phyloP scores from a whole-genome alignment of 495 filamentous ascomycete genomes.

The Extremus antarcticus region DNA sequence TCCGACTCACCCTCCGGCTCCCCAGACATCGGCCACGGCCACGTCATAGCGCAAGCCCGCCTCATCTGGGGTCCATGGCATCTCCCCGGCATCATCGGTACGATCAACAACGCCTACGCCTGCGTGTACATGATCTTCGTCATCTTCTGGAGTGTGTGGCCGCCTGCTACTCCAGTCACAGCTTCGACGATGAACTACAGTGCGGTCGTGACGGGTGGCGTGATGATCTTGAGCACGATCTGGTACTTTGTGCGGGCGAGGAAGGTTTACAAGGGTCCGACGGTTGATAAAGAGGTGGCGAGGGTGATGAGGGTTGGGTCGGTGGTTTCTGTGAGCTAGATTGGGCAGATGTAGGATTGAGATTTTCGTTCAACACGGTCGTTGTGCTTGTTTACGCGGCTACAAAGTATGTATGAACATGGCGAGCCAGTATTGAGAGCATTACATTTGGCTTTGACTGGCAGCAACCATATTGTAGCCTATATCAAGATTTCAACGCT shows the following conservation, averaged over 20 bases:
- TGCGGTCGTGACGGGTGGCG: conserved; percentile 16
- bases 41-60: conserved; percentile 1
- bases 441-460: no score
- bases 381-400: neutral
- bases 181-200: conserved; percentile 20
- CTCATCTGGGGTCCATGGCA: conserved; percentile 23
- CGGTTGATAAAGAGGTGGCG: conserved; percentile 17
- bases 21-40: neutral
- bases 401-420: no score
- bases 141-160: conserved; percentile 17
- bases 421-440: neutral
- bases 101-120: conserved; percentile 18
- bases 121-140: conserved; percentile 18
- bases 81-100: conserved; percentile 14
- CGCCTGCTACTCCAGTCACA: conserved; percentile 11
- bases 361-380: neutral
- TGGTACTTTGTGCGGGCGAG: conserved; percentile 16
- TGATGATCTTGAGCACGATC: conserved; percentile 15
- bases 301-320: neutral
- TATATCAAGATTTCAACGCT: neutral
- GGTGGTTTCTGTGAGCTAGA: neutral
- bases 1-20: neutral
- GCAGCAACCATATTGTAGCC: no score
- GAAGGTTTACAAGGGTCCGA: conserved; percentile 13
- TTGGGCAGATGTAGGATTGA: neutral